phyloP scores from a whole-genome alignment of 768 basidiomycete species.

The Cystobasidiopsis lactophilus region DNA sequence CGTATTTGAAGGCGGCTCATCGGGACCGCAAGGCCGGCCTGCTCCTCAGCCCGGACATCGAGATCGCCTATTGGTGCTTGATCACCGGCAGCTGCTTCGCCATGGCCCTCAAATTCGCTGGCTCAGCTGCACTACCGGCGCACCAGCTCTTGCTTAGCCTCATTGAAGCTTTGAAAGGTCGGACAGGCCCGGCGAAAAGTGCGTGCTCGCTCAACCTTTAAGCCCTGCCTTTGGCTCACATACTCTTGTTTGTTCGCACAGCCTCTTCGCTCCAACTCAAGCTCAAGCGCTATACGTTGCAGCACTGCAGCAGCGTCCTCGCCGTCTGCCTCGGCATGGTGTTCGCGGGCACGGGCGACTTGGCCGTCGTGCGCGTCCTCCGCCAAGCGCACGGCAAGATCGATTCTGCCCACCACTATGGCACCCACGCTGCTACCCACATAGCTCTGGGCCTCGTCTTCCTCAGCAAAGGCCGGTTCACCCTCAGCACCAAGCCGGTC shows the following conservation, averaged over 20 bases:
- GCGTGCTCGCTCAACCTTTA: too few species aligned
- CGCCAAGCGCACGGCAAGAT: constrained; percentile 77
- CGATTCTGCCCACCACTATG: constrained; percentile 37
- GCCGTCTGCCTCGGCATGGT: constrained; percentile 72
- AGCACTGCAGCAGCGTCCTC: constrained; percentile 71
- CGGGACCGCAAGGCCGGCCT: constrained; percentile 26
- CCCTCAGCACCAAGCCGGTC: constrained; percentile 72
- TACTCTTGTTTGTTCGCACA: too few species aligned
- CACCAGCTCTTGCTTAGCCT: constrained; percentile 59
- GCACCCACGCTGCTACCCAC: constrained; percentile 71
- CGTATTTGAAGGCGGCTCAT: constrained; percentile 39
- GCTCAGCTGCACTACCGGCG: constrained; percentile 75
- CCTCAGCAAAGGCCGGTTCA: constrained; percentile 77
- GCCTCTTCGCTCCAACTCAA: constrained; percentile 64
- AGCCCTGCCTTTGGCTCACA: too few species aligned
- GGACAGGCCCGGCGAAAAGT: too few species aligned
- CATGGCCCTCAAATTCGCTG: constrained; percentile 77
- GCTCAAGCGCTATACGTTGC: constrained; percentile 64
- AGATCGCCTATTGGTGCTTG: constrained; percentile 79
- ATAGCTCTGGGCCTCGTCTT: constrained; percentile 78
- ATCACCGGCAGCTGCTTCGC: constrained; percentile 78
- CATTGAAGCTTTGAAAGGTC: constrained; percentile 60
- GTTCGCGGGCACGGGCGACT: constrained; percentile 92
- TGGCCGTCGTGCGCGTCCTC: constrained; percentile 64
- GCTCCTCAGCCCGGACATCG: constrained; percentile 32